These are phyloP conservation scores for Dendrobium catenatum DNA, from an alignment of 106 monocot genomes.

Conservation along the genomic window DNA sequence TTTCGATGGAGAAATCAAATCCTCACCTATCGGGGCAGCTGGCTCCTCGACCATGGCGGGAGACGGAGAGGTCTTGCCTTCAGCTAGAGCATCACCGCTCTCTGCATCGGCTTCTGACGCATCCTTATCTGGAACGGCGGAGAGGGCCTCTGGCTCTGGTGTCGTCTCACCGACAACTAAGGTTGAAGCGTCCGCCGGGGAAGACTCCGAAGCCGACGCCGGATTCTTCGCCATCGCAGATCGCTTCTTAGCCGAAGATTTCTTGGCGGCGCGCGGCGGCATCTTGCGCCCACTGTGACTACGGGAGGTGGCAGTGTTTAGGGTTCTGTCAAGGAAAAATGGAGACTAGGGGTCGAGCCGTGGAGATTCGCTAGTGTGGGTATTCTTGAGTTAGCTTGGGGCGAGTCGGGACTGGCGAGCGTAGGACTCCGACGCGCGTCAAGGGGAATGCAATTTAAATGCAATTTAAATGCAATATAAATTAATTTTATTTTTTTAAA, in stretches of 20 bases:
- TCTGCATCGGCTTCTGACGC: not conserved
- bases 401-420: too few relatives aligned
- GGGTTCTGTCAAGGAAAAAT: constrained; percentile 1
- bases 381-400: too few relatives aligned
- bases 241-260: not conserved
- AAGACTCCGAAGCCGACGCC: not conserved
- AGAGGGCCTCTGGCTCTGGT: not conserved
- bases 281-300: not conserved
- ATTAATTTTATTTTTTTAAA: too few relatives aligned
- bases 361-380: too few relatives aligned
- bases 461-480: too few relatives aligned
- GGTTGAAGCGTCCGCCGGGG: not conserved
- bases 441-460: too few relatives aligned
- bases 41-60: not conserved
- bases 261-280: constrained; percentile 11
- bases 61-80: not conserved
- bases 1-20: not conserved
- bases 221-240: not conserved
- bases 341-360: not conserved
- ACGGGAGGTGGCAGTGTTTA: not conserved
- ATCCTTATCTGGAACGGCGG: not conserved
- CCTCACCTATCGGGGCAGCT: not conserved
- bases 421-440: too few relatives aligned
- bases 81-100: not conserved
- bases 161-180: not conserved